phyloP scores from a whole-genome alignment of 2,329 filamentous ascomycete genomes.

The Colletotrichum tropicale region DNA sequence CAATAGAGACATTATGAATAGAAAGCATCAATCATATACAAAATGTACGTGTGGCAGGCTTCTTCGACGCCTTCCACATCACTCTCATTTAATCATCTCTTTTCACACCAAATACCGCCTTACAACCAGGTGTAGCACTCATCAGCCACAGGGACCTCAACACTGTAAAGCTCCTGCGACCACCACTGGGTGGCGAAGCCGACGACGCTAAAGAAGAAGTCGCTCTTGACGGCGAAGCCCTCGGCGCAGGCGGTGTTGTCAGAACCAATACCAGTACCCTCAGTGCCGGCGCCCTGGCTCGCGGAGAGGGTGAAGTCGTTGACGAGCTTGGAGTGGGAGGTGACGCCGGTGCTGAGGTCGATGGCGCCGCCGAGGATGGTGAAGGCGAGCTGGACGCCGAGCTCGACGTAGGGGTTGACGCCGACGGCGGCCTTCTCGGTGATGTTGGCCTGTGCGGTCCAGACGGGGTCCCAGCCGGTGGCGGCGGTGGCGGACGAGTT shows the following conservation, averaged over 20 bases:
- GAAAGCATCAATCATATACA: background rate
- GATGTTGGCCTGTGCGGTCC: constrained; percentile 31
- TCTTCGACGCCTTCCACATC: background rate
- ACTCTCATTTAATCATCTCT: background rate
- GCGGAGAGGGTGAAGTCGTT: constrained; percentile 26
- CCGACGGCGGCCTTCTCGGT: constrained; percentile 23
- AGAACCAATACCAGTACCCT: constrained; percentile 15
- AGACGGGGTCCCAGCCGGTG: constrained; percentile 31
- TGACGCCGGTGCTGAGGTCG: constrained; percentile 29
- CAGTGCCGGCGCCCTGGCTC: constrained; percentile 19
- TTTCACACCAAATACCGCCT: background rate
- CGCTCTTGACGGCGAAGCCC: constrained; percentile 26
- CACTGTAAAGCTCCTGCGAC: constrained; percentile 26
- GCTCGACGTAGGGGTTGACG: constrained; percentile 27
- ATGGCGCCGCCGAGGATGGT: constrained; percentile 27
- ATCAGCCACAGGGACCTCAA: constrained; percentile 27
- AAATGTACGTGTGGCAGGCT: background rate
- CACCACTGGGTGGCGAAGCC: constrained; percentile 30
- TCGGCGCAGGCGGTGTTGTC: constrained; percentile 22
- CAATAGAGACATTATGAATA: background rate
- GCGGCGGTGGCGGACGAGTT: constrained; percentile 28
- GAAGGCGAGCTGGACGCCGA: constrained; percentile 24
- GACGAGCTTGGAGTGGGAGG: constrained; percentile 28
- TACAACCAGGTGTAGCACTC: constrained; percentile 28
- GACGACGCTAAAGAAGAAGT: constrained; percentile 28